Evolutionary conservation across 2,329 filamentous ascomycete genomes (phyloP).

Genomic region (Elsinoe arachidis): DNA sequence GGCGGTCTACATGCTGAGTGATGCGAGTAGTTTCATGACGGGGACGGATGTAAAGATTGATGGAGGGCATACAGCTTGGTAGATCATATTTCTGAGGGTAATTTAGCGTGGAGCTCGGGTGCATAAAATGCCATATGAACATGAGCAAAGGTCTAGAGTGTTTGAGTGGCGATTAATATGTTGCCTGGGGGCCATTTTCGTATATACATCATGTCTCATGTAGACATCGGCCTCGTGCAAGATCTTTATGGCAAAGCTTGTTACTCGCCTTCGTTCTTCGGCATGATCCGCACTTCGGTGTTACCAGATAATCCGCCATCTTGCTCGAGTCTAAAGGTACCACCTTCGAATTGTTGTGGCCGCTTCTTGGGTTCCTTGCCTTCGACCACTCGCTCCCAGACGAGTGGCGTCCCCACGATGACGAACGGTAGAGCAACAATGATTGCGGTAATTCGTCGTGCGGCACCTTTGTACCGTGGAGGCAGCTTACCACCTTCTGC

Average conservation of each 20-base stretch:
- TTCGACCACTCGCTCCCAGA: constrained; percentile 10
- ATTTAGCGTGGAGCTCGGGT: neutral
- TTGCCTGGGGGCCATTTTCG: neutral
- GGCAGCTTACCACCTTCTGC: constrained; percentile 9
- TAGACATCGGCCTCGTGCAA: neutral
- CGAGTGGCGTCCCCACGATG: constrained; percentile 9
- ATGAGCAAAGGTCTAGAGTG: neutral
- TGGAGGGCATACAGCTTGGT: constrained; percentile 48
- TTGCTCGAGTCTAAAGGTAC: constrained; percentile 1
- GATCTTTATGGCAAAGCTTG: neutral
- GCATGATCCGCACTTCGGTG: neutral
- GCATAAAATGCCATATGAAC: neutral
- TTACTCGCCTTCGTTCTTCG: neutral
- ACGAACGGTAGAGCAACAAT: constrained; percentile 13
- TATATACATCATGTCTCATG: neutral
- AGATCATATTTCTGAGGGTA: constrained; percentile 13
- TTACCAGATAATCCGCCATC: neutral
- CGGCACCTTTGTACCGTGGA: constrained; percentile 9
- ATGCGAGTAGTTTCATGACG: constrained; percentile 47
- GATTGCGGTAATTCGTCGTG: constrained; percentile 8
- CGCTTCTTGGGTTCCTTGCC: constrained; percentile 27
- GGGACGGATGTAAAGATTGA: constrained; percentile 47
- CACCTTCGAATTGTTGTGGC: neutral
- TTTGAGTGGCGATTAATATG: neutral
- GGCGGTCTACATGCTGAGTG: constrained; percentile 31